Evolutionary conservation across 2,329 filamentous ascomycete species (phyloP).

Genomic region (Venturiaceae sp.): DNA sequence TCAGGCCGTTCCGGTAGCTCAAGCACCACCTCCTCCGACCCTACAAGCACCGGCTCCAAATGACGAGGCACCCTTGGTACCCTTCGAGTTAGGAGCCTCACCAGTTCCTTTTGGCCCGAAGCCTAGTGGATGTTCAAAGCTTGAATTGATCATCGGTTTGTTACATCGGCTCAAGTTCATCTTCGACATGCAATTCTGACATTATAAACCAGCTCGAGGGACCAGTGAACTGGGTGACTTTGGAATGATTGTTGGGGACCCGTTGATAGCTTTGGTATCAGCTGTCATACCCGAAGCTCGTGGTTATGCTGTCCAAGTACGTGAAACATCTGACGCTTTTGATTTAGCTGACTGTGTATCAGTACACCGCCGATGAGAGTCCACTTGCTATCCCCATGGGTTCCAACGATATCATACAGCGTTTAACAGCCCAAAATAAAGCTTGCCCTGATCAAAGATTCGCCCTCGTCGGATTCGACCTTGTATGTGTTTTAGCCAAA

Average conservation of each 20-base stretch:
- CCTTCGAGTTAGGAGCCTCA: neutral
- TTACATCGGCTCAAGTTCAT: too few relatives aligned
- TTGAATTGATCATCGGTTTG: neutral
- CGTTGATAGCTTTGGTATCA: neutral
- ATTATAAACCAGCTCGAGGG: neutral
- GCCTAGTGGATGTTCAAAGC: neutral
- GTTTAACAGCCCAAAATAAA: neutral
- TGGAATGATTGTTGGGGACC: conserved; percentile 4
- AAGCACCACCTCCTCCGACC: neutral
- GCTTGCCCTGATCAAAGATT: conserved; percentile 4
- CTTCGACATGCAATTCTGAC: neutral
- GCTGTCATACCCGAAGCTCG: neutral
- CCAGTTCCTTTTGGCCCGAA: neutral
- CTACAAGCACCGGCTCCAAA: too few relatives aligned
- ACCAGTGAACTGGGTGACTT: neutral
- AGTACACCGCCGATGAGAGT: neutral
- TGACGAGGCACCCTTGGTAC: too few relatives aligned
- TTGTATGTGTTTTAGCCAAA: too few relatives aligned
- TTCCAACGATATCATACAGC: neutral
- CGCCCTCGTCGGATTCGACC: conserved; percentile 4
- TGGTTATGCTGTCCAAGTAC: neutral
- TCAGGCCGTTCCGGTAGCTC: neutral
- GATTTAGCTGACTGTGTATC: neutral
- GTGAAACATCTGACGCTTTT: neutral
- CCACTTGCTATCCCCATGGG: neutral